Evolutionary conservation across 176 grass and related monocot genomes (phyloP).

Genomic region (Themeda triandra): DNA sequence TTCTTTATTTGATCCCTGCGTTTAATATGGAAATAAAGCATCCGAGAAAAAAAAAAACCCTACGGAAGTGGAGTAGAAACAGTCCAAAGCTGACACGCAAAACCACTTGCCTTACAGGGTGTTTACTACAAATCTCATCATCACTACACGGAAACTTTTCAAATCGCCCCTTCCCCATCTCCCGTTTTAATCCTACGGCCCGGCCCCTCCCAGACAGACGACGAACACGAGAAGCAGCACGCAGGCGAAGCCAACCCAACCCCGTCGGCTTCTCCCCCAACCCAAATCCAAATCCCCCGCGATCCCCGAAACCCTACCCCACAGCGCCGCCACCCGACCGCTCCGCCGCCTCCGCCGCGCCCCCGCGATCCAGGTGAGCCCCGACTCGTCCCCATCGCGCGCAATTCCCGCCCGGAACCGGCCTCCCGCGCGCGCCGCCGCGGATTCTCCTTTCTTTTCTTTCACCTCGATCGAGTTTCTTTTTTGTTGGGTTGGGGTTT

Average conservation of each 20-base stretch:
- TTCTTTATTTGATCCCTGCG: background rate
- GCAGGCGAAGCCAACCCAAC: constrained; percentile 13
- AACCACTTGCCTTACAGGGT: background rate
- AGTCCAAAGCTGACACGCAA: background rate
- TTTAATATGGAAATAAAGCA: background rate
- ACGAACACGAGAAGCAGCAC: constrained; percentile 20
- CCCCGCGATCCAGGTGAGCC: constrained; percentile 32
- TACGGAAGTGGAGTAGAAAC: too few relatives aligned
- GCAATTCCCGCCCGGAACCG: constrained; percentile 15
- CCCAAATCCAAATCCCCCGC: constrained; percentile 20
- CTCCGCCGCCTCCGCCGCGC: background rate
- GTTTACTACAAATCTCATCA: too few relatives aligned
- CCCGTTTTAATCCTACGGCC: background rate
- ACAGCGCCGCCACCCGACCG: constrained; percentile 13
- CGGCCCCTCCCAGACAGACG: constrained; percentile 1
- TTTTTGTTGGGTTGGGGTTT: background rate
- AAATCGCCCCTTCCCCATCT: background rate
- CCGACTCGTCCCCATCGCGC: background rate
- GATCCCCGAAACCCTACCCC: constrained; percentile 40
- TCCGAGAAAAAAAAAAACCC: background rate
- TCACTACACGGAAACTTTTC: background rate
- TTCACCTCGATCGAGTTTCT: background rate
- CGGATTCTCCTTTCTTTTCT: background rate
- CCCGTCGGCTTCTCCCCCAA: background rate
- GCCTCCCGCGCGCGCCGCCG: background rate